Base-by-base conservation (phyloP, 176 grass and related monocot species). In the Aegilops sharonensis region DNA sequence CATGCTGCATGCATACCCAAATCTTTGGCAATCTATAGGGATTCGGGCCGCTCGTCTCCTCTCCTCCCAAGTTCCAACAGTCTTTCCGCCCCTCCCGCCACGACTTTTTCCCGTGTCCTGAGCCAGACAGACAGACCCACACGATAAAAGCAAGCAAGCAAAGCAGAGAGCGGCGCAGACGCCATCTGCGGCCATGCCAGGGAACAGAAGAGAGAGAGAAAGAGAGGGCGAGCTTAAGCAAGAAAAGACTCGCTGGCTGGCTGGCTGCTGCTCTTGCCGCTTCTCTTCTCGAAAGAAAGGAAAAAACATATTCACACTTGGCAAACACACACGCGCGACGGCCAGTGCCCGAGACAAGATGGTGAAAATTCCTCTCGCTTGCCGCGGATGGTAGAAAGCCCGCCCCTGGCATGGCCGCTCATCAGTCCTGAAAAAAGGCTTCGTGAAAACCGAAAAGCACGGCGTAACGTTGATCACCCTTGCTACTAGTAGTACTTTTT, bases 101-200 rank as follows among this genome's bases (percentile, higher is more conserved):
- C 37, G 66, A 35, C 77, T 72, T 83, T 86, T 90, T 78, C 56
- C 32, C 84, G 73, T 79, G 83, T 87, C 54, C 64, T 66, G 89
- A 87, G 50, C 15, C 50, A 54, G 79, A 66, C 76, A 74, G 40
- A 66, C 77, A 75, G 40, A 67, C 68, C 85, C 77, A 47, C 62
- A 32, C 81, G 88, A 86, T 90, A 86, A 90, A 90, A 86, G 88
- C 72, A 31, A 78, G 79, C 63, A 72, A 73, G 81, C 66, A 25
- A 31, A 8, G 75, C 39, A 35, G 31, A 73, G 64, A 12, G 25
- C 61, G 8, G 3, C 14, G 65, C 34, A 86, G 30, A 34, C 70
- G 62, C 25, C 72, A 35, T 39, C 87, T 72, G 48, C 69, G 72
- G 72, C 23, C 8, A 24, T 37, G 37, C 21, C 70, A 76, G 74